Conservation (phyloP, 306 rosid species). For the Inga laurina region DNA sequence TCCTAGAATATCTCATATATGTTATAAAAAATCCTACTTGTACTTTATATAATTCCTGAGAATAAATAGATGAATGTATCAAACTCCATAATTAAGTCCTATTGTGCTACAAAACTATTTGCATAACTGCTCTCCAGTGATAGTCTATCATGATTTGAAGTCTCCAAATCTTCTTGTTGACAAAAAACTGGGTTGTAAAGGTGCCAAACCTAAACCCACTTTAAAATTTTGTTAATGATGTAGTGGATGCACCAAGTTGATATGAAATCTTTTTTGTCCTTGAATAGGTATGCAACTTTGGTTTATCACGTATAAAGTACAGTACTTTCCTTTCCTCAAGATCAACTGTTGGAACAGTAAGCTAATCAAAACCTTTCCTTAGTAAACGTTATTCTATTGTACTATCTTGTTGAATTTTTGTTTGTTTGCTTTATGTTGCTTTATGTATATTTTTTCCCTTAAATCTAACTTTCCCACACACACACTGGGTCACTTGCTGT, state of each 20-base stretch:
- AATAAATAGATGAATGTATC: too few species aligned
- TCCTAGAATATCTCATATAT: too few species aligned
- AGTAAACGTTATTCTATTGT: background rate
- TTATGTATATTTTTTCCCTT: background rate
- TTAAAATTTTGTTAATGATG: conserved; percentile 1
- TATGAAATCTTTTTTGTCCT: conserved; percentile 22
- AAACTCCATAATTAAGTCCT: too few species aligned
- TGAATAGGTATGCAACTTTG: conserved; percentile 90
- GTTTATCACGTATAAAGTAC: conserved; percentile 84
- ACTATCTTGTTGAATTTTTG: background rate
- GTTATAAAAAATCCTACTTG: too few species aligned
- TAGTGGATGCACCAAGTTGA: conserved; percentile 28
- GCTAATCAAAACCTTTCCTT: conserved; percentile 40
- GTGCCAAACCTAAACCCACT: conserved; percentile 44
- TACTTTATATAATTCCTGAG: too few species aligned
- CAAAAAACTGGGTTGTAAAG: conserved; percentile 96
- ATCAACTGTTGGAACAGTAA: conserved; percentile 97
- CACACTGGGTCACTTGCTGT: background rate
- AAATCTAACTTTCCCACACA: background rate
- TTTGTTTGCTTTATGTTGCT: background rate
- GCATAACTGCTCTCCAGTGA: conserved; percentile 84
- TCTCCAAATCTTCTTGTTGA: conserved; percentile 99
- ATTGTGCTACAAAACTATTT: too few species aligned
- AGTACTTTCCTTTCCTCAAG: conserved; percentile 97
- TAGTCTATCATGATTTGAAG: conserved; percentile 97